phyloP scores from a whole-genome alignment of 106 monocot genomes.

The Phalaenopsis aphrodite region DNA sequence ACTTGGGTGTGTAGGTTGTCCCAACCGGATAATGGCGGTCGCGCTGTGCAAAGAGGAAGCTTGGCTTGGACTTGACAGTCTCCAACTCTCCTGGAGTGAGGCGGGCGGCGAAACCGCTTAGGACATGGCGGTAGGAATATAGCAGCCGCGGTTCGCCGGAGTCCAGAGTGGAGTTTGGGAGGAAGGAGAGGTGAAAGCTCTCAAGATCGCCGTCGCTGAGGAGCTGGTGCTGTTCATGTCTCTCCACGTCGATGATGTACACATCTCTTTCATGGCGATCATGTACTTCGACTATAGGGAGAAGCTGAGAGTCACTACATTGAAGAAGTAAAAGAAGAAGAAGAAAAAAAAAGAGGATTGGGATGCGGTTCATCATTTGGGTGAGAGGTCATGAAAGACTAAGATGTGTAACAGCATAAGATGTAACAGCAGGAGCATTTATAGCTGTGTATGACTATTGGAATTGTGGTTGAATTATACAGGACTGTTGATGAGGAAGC shows the following conservation, averaged over 20 bases:
- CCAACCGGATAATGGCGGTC: neutral
- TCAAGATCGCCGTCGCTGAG: constrained; percentile 1
- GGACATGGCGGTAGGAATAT: constrained; percentile 18
- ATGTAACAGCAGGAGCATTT: too few relatives aligned
- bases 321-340: neutral
- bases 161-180: constrained; percentile 9
- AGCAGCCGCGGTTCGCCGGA: constrained; percentile 9
- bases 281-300: neutral
- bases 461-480: too few relatives aligned
- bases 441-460: too few relatives aligned
- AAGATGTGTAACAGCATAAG: too few relatives aligned
- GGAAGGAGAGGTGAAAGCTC: constrained; percentile 25
- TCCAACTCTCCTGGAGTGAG: constrained; percentile 19
- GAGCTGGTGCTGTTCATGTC: neutral
- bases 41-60: constrained; percentile 8
- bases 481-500: too few relatives aligned
- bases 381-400: too few relatives aligned
- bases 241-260: constrained; percentile 1
- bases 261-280: neutral
- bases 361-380: too few relatives aligned
- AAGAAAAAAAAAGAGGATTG: too few relatives aligned
- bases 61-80: constrained; percentile 9
- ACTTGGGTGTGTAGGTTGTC: constrained; percentile 24
- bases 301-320: neutral
- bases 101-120: constrained; percentile 27